phyloP scores from a whole-genome alignment of 805 yeast species.

The Wickerhamomyces subpelliculosus region DNA sequence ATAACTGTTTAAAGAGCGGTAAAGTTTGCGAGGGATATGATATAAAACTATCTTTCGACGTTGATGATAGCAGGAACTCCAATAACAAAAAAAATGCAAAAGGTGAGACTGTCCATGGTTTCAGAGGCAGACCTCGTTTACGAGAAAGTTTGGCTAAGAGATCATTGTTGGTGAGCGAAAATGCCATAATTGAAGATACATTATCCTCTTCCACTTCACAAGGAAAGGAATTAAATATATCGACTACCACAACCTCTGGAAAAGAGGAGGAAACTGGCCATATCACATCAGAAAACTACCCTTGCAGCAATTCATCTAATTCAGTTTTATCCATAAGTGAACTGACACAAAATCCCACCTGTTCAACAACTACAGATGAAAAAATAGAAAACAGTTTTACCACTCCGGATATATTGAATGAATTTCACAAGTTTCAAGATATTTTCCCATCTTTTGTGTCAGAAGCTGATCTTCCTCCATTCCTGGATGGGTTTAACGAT shows the following conservation, averaged over 20 bases:
- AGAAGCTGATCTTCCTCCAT: slow-evolving; percentile 11
- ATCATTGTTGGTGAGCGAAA: slow-evolving; percentile 1
- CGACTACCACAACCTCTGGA: neutral
- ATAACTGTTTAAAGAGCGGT: slow-evolving; percentile 38
- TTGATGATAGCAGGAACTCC: slow-evolving; percentile 36
- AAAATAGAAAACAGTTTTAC: too few species aligned
- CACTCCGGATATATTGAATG: slow-evolving; percentile 12
- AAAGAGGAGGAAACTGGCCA: neutral
- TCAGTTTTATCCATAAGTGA: neutral
- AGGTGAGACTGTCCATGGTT: slow-evolving; percentile 33
- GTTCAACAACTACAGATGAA: too few species aligned
- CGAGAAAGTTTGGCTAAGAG: slow-evolving; percentile 26
- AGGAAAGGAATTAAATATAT: too few species aligned
- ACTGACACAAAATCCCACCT: slow-evolving; percentile 1
- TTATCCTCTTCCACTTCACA: too few species aligned
- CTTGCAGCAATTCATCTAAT: neutral
- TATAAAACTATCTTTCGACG: slow-evolving; percentile 41
- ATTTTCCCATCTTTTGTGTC: slow-evolving; percentile 16
- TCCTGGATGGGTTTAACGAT: slow-evolving; percentile 12
- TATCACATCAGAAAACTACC: neutral
- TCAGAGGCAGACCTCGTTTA: slow-evolving; percentile 36
- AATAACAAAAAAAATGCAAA: slow-evolving; percentile 18
- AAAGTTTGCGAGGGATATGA: slow-evolving; percentile 45
- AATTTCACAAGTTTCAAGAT: slow-evolving; percentile 21
- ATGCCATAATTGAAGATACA: too few species aligned